These are phyloP conservation scores for Daphne laureola DNA, from an alignment of 441 rosid genomes.

Conservation along the genomic window DNA sequence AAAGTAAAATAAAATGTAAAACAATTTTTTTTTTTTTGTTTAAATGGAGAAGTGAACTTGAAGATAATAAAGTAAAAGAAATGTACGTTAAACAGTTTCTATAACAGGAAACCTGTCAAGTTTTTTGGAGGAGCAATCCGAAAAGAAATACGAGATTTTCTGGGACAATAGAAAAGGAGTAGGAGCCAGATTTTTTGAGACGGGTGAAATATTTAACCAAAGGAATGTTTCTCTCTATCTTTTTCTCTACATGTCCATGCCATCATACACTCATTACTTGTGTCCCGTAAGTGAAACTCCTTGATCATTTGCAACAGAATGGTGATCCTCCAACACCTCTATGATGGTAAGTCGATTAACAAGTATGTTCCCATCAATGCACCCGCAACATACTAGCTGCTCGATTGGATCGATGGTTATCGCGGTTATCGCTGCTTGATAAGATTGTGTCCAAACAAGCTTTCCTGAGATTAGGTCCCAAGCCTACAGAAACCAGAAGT, in stretches of 20 bases:
- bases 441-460: conserved; percentile 29
- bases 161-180: too few relatives aligned
- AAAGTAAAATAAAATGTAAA: too few relatives aligned
- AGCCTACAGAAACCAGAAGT: conserved; percentile 18
- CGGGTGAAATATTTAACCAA: too few relatives aligned
- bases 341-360: conserved; percentile 16
- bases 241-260: conserved; percentile 6
- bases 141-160: too few relatives aligned
- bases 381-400: conserved; percentile 32
- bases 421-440: conserved; percentile 32
- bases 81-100: too few relatives aligned
- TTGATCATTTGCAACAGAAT: conserved; percentile 18
- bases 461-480: conserved; percentile 44
- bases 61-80: too few relatives aligned
- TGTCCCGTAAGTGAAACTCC: conserved; percentile 38
- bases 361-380: conserved; percentile 40
- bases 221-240: too few relatives aligned
- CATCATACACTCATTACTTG: conserved; percentile 47
- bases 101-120: too few relatives aligned
- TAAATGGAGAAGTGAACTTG: too few relatives aligned
- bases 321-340: conserved; percentile 27
- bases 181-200: too few relatives aligned
- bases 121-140: too few relatives aligned
- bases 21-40: too few relatives aligned
- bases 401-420: conserved; percentile 27